Evolutionary conservation across 768 basidiomycete species (phyloP).

Genomic region (Lactarius pseudohatsudake): DNA sequence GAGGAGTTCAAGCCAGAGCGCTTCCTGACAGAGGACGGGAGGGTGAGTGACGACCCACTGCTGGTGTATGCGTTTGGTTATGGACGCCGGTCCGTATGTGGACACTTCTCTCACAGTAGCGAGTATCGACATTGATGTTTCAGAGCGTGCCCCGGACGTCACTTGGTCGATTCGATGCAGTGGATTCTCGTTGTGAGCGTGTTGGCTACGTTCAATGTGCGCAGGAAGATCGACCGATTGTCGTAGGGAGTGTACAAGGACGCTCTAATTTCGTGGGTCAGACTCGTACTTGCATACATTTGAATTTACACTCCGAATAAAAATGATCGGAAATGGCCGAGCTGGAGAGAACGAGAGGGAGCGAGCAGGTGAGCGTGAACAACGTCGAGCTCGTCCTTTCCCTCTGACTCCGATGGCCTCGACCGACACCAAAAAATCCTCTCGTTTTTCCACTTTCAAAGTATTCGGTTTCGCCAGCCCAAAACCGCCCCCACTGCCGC

Average conservation of each 20-base stretch:
- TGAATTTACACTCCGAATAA: slow-evolving; percentile 19
- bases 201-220: slow-evolving; percentile 8
- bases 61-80: slow-evolving; percentile 17
- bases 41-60: slow-evolving; percentile 12
- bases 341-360: too few species aligned
- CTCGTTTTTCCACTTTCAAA: slow-evolving; percentile 29
- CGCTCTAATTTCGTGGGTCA: slow-evolving; percentile 7
- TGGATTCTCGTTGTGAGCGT: slow-evolving; percentile 26
- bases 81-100: slow-evolving; percentile 14
- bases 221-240: slow-evolving; percentile 13
- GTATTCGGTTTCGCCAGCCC: slow-evolving; percentile 26
- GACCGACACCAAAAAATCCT: slow-evolving; percentile 16
- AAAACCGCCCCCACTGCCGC: slow-evolving; percentile 25
- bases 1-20: slow-evolving; percentile 23
- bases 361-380: too few species aligned
- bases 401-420: slow-evolving; percentile 17
- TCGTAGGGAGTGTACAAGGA: background rate
- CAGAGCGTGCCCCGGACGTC: slow-evolving; percentile 29
- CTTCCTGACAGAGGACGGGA: slow-evolving; percentile 19
- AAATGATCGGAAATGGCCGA: background rate
- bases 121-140: too few species aligned
- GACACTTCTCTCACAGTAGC: background rate
- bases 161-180: slow-evolving; percentile 27
- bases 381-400: background rate
- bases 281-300: background rate